phyloP scores from a whole-genome alignment of 192 early-diverging fungal genomes.

The Umbelopsis sp. region DNA sequence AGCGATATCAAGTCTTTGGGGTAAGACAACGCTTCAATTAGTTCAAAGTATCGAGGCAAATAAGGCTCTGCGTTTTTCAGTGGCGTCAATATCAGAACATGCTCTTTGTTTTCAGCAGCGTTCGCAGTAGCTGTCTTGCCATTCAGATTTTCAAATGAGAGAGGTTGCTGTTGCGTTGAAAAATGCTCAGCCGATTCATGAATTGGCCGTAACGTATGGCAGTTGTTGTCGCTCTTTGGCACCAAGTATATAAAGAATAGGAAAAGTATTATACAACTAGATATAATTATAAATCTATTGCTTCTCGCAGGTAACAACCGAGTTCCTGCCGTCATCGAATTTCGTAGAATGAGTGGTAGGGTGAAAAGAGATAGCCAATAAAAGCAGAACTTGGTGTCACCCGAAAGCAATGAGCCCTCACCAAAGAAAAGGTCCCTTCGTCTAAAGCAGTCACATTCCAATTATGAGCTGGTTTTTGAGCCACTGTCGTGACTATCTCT shows the following conservation, averaged over 20 bases:
- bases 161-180: constrained; percentile 5
- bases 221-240: not conserved
- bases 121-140: constrained; percentile 26
- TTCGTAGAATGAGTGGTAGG: no score
- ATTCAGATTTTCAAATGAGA: constrained; percentile 33
- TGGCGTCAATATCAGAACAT: constrained; percentile 59
- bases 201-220: not conserved
- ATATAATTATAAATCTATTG: not conserved
- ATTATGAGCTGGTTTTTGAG: no score
- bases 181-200: constrained; percentile 18
- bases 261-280: not conserved
- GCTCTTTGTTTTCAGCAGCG: constrained; percentile 28
- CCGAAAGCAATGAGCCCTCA: not conserved
- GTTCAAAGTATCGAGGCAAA: constrained; percentile 57
- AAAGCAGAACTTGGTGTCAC: not conserved
- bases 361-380: not conserved
- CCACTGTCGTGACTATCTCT: no score
- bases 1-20: constrained; percentile 53
- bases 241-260: not conserved
- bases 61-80: constrained; percentile 59
- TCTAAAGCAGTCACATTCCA: no score
- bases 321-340: constrained; percentile 14
- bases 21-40: constrained; percentile 52
- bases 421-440: no score
- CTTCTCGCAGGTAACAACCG: not conserved